phyloP scores from a whole-genome alignment of 169 alveolate species.

The Cryptosporidium felis region DNA sequence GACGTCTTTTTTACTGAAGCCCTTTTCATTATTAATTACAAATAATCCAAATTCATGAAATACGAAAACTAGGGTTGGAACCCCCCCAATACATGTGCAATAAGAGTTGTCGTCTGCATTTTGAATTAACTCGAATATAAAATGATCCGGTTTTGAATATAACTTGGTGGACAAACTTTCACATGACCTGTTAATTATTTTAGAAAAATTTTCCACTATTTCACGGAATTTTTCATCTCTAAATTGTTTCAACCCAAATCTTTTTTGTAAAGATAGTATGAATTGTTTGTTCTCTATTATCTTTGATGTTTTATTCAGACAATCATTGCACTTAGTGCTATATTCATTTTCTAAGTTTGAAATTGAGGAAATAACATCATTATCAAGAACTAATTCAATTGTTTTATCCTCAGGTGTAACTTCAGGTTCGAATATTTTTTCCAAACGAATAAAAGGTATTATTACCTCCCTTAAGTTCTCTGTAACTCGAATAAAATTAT shows the following conservation, averaged over 20 bases:
- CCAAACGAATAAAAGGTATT: too few species aligned
- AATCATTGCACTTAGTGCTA: not conserved
- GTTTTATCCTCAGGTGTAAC: not conserved
- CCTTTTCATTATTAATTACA: slow-evolving; percentile 75
- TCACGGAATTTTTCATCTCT: not conserved
- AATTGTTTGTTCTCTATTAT: not conserved
- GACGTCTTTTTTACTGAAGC: slow-evolving; percentile 74
- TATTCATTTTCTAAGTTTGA: not conserved
- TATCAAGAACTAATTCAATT: not conserved
- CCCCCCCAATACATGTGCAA: slow-evolving; percentile 12
- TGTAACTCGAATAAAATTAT: not conserved
- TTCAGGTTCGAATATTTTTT: too few species aligned
- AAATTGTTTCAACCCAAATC: not conserved
- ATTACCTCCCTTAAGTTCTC: too few species aligned
- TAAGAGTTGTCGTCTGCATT: slow-evolving; percentile 78
- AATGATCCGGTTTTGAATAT: slow-evolving; percentile 54
- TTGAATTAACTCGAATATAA: slow-evolving; percentile 73
- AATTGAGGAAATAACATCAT: not conserved
- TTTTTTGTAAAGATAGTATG: not conserved
- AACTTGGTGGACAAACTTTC: slow-evolving; percentile 71
- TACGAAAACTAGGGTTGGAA: slow-evolving; percentile 67
- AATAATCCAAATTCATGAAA: slow-evolving; percentile 49
- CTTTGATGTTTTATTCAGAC: too few species aligned
- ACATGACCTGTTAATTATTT: slow-evolving; percentile 25
- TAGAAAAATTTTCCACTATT: slow-evolving; percentile 1